phyloP scores from a whole-genome alignment of 192 early-diverging fungal species.

The Geosiphon pyriformis region DNA sequence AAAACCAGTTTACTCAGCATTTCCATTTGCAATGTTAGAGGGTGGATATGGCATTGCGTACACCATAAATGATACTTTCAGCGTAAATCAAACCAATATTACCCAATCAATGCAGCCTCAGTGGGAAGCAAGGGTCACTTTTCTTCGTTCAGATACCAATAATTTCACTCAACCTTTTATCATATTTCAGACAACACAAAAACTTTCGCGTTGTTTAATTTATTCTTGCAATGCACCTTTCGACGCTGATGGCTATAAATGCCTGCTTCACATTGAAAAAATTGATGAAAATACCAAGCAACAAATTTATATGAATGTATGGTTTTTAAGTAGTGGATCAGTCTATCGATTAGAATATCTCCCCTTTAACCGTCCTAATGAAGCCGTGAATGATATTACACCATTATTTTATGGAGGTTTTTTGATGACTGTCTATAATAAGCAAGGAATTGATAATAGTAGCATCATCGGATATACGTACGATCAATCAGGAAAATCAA shows the following conservation, averaged over 20 bases:
- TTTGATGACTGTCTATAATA: conserved; percentile 4
- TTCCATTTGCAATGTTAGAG: background rate
- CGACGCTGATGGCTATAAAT: background rate
- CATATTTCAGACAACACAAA: background rate
- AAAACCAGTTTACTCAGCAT: background rate
- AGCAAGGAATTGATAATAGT: background rate
- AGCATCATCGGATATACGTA: background rate
- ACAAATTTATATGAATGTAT: background rate
- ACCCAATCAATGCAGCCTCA: background rate
- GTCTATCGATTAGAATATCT: background rate
- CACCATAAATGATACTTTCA: background rate
- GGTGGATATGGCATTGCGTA: conserved; percentile 7
- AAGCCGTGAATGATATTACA: background rate
- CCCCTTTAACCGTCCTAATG: background rate
- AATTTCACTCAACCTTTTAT: background rate
- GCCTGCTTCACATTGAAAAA: background rate
- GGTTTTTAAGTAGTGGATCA: conserved; percentile 8
- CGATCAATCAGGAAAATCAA: background rate
- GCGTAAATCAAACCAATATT: background rate
- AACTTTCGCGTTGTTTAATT: background rate
- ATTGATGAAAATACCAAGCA: background rate
- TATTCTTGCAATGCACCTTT: background rate
- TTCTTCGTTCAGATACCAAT: background rate
- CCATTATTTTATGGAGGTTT: conserved; percentile 1
- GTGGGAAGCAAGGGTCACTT: background rate